These are phyloP conservation scores for Papiliotrema terrestris DNA, from an alignment of 1,284 basidiomycete species.

Conservation along the genomic window DNA sequence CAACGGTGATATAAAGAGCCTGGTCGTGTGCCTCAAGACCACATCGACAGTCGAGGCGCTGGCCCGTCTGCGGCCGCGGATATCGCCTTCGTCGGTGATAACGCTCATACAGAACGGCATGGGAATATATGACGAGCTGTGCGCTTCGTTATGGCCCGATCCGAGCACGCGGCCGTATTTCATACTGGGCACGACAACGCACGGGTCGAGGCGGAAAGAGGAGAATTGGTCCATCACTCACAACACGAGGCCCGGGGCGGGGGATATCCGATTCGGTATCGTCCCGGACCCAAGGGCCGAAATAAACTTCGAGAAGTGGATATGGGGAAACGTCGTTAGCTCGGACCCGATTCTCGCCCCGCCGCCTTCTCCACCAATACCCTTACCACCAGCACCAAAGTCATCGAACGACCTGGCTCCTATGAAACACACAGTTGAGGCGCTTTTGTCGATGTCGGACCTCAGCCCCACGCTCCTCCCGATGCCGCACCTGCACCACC, in stretches of 20 bases:
- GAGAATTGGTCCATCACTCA: conserved; percentile 49
- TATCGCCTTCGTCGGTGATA: conserved; percentile 70
- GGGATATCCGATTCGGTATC: conserved; percentile 72
- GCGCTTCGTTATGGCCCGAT: conserved; percentile 68
- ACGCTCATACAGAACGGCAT: conserved; percentile 87
- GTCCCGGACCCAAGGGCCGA: conserved; percentile 62
- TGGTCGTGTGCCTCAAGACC: conserved; percentile 82
- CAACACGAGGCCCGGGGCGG: conserved; percentile 54
- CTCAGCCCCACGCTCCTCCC: conserved; percentile 67
- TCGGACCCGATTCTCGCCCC: conserved; percentile 13
- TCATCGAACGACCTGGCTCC: conserved; percentile 53
- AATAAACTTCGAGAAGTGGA: conserved; percentile 31
- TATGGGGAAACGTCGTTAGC: conserved; percentile 19
- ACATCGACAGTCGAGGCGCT: conserved; percentile 63
- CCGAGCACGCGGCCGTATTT: conserved; percentile 73
- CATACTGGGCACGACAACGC: conserved; percentile 76
- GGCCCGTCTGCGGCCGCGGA: conserved; percentile 59
- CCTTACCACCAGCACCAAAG: conserved; percentile 18
- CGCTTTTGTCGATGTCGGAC: conserved; percentile 58
- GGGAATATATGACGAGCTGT: conserved; percentile 80
- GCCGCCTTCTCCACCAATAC: conserved; percentile 13
- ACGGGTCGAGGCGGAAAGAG: conserved; percentile 55
- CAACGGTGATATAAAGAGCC: conserved; percentile 28
- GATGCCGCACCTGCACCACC: conserved; percentile 65
- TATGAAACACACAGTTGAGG: conserved; percentile 66